Base-by-base conservation (phyloP, 2,329 filamentous ascomycete species). In the Calycina herbarum region DNA sequence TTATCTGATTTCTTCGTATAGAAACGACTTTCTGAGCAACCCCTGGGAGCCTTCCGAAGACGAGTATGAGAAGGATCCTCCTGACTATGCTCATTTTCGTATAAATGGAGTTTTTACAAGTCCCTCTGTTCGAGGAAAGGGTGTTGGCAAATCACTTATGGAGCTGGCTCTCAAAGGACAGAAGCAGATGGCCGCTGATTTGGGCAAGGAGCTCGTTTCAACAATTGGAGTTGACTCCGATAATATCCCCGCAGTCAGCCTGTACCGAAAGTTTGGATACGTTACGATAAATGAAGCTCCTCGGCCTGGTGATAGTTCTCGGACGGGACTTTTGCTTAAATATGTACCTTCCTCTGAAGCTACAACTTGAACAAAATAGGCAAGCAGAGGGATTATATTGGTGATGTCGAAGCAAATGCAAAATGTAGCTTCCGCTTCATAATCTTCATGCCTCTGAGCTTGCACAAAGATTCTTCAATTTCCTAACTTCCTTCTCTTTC, bases 31-130 rank as follows among this genome's bases (percentile, higher is more conserved):
- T 31, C 20, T 62, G 20, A 63, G 59, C 29, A 71, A 72, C 57
- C 71, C 71, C 27, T 72, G 71, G 72, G 42, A 54, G 3, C 42
- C 64, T 13, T 61, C 67, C 29, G 40, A 61, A n/a, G 57, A 27
- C 29, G 42, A 58, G 11, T 40, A 60, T 54, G 31, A 56, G 8
- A 11, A 48, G 29, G 51, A 45, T 20, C 57, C 48, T 51, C 45
- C 48, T 5, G 20, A 31, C 35, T 54, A 65, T 45, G 64, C 73
- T 8, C 73, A 74, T 64, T 79, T 72, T 64, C 73, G 76, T 42
- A 71, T 80, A 51, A 75, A 77, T 60, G 78, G 74, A 24, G 76
- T 80, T 66, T 80, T 78, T 65, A 79, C 77, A 8, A 65, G 71
- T n/a, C 77, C 77, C 45, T 71, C 76, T 59, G 74, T 74, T 63